Base-by-base conservation (phyloP, 306 rosid genomes). In the Mimosa pudica region DNA sequence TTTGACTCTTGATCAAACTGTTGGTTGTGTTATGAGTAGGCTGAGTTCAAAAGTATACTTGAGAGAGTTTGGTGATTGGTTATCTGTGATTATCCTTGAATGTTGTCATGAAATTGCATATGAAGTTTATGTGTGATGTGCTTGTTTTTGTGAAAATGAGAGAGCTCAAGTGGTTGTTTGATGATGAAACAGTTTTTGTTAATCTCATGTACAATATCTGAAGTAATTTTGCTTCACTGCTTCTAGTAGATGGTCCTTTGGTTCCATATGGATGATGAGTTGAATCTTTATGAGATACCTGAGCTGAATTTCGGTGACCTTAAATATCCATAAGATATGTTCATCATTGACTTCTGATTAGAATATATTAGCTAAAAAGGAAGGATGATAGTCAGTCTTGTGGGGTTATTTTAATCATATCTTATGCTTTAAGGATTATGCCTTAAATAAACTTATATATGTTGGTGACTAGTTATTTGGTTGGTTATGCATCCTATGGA, bases 241-340 rank as follows among this genome's bases (percentile, higher is more conserved):
- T 78, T 74, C 74, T 44, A 5, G 30, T 46, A 61, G 6, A 38
- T 11, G 44, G 75, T 24, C 57, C 20, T 48, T 71, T 47, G 11
- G 44, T 24, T 71, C 12, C 33, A 38, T 16, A 32, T 38, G 45
- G 69, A 48, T 16, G 71, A 48, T 36, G 71, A 70, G 14, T 48
- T n/a, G 16, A 55, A 63, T 69, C 64, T 49, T 32, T 8, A 52
- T 51, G 55, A 66, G 45, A 45, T 52, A 61, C 74, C 45, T 44
- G 77, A 81, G 77, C 78, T 77, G 20, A 69, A 74, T 52, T 81
- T 60, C 14, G 61, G 16, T 2, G 33, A 75, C 65, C 63, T 58
- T 18, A 68, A 55, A 13, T 55, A 74, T 68, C 58, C 13, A 24
- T 74, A n/a, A 41, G 44, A 73, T 52, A 20, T 48, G 5, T 51